phyloP scores from a whole-genome alignment of 306 rosid genomes.

The Luffa acutangula region DNA sequence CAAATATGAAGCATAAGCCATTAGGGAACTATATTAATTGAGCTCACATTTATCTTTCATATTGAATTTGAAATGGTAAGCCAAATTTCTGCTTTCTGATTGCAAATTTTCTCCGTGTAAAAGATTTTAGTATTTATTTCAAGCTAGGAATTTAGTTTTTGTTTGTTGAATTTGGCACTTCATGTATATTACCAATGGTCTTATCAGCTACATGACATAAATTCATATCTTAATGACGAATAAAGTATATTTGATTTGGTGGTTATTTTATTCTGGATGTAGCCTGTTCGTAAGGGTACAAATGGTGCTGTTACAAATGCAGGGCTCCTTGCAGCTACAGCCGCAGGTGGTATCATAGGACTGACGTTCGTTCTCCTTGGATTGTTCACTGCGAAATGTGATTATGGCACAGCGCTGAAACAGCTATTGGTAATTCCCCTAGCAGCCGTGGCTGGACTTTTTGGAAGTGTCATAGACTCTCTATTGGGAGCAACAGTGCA shows the following conservation, averaged over 20 bases:
- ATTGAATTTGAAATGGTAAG: neutral
- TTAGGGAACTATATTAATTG: neutral
- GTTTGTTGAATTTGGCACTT: neutral
- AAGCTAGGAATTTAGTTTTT: neutral
- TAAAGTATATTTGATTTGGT: neutral
- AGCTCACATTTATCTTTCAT: neutral
- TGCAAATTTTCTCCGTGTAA: neutral
- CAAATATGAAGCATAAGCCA: neutral
- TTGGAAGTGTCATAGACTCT: constrained; percentile 80
- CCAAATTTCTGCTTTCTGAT: neutral
- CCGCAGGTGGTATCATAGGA: constrained; percentile 66
- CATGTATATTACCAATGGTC: neutral
- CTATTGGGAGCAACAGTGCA: constrained; percentile 93
- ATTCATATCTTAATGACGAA: neutral
- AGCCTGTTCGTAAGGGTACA: constrained; percentile 85
- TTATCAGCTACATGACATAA: neutral
- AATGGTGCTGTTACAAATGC: constrained; percentile 81
- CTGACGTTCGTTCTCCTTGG: constrained; percentile 48
- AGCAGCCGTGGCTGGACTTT: constrained; percentile 54
- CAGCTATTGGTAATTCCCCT: constrained; percentile 76
- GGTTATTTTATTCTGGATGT: constrained; percentile 10
- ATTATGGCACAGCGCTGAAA: constrained; percentile 33
- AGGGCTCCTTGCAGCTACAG: constrained; percentile 80
- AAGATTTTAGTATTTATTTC: neutral
- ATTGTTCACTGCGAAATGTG: constrained; percentile 42